These are phyloP conservation scores for Suillus subalutaceus DNA, from an alignment of 768 basidiomycete species.

Conservation along the genomic window DNA sequence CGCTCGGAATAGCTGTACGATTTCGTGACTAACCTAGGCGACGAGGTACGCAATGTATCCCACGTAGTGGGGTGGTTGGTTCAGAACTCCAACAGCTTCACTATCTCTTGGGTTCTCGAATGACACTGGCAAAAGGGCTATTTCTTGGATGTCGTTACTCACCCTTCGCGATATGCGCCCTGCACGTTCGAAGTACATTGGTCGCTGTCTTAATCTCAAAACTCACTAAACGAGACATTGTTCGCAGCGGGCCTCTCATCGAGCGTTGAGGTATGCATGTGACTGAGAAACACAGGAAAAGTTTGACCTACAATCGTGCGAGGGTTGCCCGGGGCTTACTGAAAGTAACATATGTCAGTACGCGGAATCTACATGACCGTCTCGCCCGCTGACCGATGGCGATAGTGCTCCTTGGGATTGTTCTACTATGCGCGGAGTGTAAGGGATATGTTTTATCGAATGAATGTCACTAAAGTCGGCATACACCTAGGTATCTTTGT, in stretches of 20 bases:
- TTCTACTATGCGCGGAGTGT: not conserved
- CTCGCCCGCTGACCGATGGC: not conserved
- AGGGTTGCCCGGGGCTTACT: not conserved
- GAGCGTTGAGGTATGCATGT: not conserved
- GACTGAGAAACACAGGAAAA: not conserved
- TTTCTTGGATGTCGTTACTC: constrained; percentile 3
- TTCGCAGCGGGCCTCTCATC: not conserved
- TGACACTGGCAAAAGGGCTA: not conserved
- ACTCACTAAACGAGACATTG: not conserved
- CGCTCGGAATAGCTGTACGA: not conserved
- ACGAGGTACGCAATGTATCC: not conserved
- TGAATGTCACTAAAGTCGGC: not conserved
- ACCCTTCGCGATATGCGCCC: not conserved
- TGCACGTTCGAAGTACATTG: not conserved
- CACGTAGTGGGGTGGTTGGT: not conserved
- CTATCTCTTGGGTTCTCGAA: not conserved
- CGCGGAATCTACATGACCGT: too few relatives aligned
- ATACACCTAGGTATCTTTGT: not conserved
- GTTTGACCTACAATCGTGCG: not conserved
- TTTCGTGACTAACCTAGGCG: constrained; percentile 1
- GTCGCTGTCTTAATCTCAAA: not conserved
- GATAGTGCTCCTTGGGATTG: not conserved
- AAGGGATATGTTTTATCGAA: not conserved
- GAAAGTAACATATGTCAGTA: not conserved
- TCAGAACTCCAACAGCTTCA: not conserved